Evolutionary conservation across 1,284 basidiomycete species (phyloP).

Genomic region (Rhodotorula sp.): DNA sequence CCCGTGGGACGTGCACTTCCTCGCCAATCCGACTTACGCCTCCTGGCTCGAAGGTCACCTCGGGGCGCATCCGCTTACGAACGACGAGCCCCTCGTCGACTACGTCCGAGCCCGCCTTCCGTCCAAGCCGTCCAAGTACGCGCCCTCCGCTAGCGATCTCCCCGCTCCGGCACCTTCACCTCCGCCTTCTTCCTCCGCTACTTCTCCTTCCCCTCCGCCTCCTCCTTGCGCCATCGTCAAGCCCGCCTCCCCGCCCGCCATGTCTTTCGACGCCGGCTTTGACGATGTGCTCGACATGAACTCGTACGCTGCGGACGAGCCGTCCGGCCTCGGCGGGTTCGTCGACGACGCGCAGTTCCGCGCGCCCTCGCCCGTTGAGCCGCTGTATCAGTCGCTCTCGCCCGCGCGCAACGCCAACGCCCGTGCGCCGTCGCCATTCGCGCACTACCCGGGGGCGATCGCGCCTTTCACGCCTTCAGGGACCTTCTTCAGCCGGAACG

Average conservation of each 20-base stretch:
- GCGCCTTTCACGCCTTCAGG: neutral
- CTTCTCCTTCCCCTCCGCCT: neutral
- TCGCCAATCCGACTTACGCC: slow-evolving; percentile 8
- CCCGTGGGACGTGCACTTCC: slow-evolving; percentile 20
- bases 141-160: neutral
- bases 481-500: neutral
- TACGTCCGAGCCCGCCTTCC: slow-evolving; percentile 22
- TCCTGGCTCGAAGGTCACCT: slow-evolving; percentile 11
- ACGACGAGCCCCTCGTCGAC: slow-evolving; percentile 18
- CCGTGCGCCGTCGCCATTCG: neutral
- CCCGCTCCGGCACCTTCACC: neutral
- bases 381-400: neutral
- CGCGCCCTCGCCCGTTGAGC: neutral
- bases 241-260: neutral
- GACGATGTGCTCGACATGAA: slow-evolving; percentile 19
- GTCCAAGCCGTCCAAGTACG: neutral
- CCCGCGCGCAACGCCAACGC: neutral
- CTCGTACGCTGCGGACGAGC: slow-evolving; percentile 17
- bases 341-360: neutral
- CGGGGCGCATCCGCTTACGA: neutral
- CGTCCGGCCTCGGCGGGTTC: neutral
- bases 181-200: neutral
- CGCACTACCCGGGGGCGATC: neutral
- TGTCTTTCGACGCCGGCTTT: neutral
- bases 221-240: neutral